A percentile compares a stretch with the other conserved stretches of the same genome.
Conservation (phyloP, 495 filamentous ascomycete genomes). For the Aspergillus sclerotiicarbonarius region DNA sequence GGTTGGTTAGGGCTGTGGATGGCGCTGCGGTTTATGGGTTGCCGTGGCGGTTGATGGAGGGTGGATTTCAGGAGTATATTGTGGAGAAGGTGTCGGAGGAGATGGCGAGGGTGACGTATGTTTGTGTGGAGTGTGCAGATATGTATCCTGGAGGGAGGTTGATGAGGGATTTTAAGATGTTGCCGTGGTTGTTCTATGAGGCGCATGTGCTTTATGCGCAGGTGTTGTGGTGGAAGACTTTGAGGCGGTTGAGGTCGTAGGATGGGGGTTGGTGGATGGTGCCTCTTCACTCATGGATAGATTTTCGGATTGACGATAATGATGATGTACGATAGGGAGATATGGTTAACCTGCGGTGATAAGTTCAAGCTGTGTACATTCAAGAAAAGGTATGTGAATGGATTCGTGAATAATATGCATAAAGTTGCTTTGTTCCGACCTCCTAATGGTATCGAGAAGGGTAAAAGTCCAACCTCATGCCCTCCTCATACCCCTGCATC, state of each 20-base stretch:
- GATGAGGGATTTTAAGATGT: constrained; percentile 8
- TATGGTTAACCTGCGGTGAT: too few species aligned
- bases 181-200: constrained; percentile 16
- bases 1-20: constrained; percentile 6
- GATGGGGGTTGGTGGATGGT: too few species aligned
- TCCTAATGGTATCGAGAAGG: too few species aligned
- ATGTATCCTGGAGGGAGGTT: constrained; percentile 7
- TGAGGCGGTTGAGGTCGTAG: constrained; percentile 1
- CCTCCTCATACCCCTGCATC: too few species aligned
- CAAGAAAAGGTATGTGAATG: too few species aligned
- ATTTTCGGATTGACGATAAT: too few species aligned
- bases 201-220: constrained; percentile 20
- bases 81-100: constrained; percentile 15
- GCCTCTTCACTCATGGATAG: too few species aligned
- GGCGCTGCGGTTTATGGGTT: constrained; percentile 10
- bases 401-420: too few species aligned
- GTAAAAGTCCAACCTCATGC: too few species aligned
- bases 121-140: constrained; percentile 12
- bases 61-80: constrained; percentile 18
- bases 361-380: too few species aligned
- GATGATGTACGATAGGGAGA: too few species aligned
- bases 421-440: too few species aligned
- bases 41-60: constrained; percentile 21
- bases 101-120: constrained; percentile 15
- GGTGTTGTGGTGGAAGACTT: constrained; percentile 7